These are phyloP conservation scores for Fraxinus floribunda DNA, from an alignment of 305 asterid species.

Conservation along the genomic window DNA sequence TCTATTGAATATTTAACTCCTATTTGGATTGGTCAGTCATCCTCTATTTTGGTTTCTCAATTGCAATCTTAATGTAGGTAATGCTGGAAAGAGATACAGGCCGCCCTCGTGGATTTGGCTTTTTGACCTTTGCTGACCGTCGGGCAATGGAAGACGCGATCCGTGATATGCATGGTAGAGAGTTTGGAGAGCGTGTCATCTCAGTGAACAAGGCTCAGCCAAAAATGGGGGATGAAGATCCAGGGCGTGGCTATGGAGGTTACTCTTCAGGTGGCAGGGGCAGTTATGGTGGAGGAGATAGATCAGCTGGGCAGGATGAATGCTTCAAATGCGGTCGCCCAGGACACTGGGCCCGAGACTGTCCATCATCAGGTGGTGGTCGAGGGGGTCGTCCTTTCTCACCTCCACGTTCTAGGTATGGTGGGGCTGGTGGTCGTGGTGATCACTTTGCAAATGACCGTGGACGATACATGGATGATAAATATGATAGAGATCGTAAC, in stretches of 20 bases:
- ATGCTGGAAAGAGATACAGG: conserved; percentile 96
- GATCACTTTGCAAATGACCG: conserved; percentile 71
- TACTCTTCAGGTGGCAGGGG: conserved; percentile 46
- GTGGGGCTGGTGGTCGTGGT: conserved; percentile 56
- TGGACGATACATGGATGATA: conserved; percentile 64
- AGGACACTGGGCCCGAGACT: conserved; percentile 98
- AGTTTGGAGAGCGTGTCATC: conserved; percentile 78
- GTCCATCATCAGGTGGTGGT: conserved; percentile 77
- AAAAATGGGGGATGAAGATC: conserved; percentile 68
- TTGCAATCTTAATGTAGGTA: conserved; percentile 41
- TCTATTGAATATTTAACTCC: neutral
- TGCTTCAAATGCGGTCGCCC: conserved; percentile 97
- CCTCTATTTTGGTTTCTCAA: conserved; percentile 20
- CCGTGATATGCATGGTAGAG: conserved; percentile 91
- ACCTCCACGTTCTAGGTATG: conserved; percentile 68
- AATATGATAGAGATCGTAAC: conserved; percentile 62
- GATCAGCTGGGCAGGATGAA: conserved; percentile 80
- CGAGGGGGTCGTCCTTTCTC: conserved; percentile 46
- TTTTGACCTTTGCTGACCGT: conserved; percentile 85
- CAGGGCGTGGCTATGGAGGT: no score
- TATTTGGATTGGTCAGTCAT: neutral
- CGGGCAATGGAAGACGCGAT: conserved; percentile 96
- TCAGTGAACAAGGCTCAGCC: conserved; percentile 98
- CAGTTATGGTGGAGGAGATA: conserved; percentile 64
- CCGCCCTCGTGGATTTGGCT: conserved; percentile 98